Conservation (phyloP, 2,329 filamentous ascomycete species). For the Aspergillus felis region DNA sequence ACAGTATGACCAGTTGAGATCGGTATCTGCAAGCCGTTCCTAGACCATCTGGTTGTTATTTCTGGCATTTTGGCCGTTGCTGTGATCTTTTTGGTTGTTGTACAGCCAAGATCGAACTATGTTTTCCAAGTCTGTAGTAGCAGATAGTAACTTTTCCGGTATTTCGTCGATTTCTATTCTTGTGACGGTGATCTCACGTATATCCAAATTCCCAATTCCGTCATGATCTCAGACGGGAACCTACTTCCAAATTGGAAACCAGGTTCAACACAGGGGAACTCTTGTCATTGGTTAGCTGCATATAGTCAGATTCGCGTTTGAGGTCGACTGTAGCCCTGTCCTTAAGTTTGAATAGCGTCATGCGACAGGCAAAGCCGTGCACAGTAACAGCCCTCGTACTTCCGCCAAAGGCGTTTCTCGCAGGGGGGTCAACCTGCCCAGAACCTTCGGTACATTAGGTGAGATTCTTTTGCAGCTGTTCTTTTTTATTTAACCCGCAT, state of each 20-base stretch:
- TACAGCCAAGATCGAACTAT: slow-evolving; percentile 16
- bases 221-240: neutral
- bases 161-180: neutral
- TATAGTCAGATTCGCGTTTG: neutral
- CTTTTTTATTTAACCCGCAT: neutral
- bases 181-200: neutral
- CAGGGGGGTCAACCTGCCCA: neutral
- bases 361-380: neutral
- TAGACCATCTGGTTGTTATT: slow-evolving; percentile 1
- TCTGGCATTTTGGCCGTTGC: neutral
- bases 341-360: neutral
- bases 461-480: neutral
- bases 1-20: neutral
- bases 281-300: neutral
- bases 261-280: neutral
- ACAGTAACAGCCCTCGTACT: neutral
- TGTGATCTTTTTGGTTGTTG: slow-evolving; percentile 3
- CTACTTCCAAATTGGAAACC: neutral
- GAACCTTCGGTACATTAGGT: neutral
- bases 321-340: neutral
- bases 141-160: neutral
- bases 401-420: neutral
- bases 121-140: slow-evolving; percentile 6
- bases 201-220: neutral
- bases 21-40: neutral